A percentile compares a stretch with the other conserved stretches of the same genome.
Conservation (phyloP, 2,329 filamentous ascomycete genomes). For the Talaromyces verruculosus region DNA sequence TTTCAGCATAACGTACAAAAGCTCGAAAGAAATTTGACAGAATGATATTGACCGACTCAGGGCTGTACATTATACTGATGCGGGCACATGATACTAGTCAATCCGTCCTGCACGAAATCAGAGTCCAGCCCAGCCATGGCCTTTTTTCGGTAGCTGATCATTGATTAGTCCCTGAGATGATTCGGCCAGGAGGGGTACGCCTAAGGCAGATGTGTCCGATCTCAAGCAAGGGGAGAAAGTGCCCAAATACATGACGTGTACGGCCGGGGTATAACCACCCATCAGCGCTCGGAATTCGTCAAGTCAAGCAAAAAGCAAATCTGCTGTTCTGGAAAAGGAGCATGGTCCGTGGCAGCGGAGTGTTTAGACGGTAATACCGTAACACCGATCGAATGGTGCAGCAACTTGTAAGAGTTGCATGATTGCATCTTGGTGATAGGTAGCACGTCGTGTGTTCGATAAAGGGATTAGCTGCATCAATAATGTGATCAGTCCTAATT, state of each 20-base stretch:
- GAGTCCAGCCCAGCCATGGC: slow-evolving; percentile 14
- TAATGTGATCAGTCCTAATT: slow-evolving; percentile 16
- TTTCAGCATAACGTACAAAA: background rate
- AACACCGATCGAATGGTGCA: slow-evolving; percentile 7
- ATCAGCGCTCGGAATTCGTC: background rate
- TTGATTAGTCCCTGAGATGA: background rate
- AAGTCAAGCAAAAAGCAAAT: background rate
- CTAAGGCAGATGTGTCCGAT: background rate
- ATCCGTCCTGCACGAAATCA: background rate
- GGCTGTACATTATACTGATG: background rate
- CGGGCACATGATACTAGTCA: background rate
- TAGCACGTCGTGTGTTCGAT: background rate
- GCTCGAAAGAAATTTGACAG: background rate
- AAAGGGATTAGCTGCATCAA: slow-evolving; percentile 5
- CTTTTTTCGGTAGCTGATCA: background rate
- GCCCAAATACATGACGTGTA: slow-evolving; percentile 15
- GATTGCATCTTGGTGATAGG: background rate
- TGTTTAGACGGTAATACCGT: background rate
- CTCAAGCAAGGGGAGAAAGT: slow-evolving; percentile 13
- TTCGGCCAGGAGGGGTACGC: slow-evolving; percentile 2
- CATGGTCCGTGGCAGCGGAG: background rate
- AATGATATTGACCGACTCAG: slow-evolving; percentile 1
- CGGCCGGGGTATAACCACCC: background rate
- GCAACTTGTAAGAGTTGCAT: background rate
- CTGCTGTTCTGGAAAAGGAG: background rate